A percentile compares a stretch with the other conserved stretches of the same genome.
phyloP scores from a whole-genome alignment of 371 early-diverging fungal genomes.

The Amoeboaphelidium protococcarum region DNA sequence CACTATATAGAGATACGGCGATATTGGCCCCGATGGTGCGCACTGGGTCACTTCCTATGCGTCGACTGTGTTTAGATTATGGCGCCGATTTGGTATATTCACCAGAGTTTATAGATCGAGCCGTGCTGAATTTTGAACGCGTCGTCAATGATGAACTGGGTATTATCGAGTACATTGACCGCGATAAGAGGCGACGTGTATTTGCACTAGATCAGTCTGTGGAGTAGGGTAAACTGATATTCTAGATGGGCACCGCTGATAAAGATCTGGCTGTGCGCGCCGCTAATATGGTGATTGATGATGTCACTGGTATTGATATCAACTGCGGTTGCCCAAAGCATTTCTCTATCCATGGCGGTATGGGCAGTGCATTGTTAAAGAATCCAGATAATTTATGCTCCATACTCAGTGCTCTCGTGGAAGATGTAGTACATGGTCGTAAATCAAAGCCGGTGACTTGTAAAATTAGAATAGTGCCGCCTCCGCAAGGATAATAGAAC shows the following conservation, averaged over 20 bases:
- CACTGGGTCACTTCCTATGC: conserved; percentile 60
- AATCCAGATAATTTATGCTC: conserved; percentile 49
- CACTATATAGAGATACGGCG: conserved; percentile 18
- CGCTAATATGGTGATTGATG: conserved; percentile 50
- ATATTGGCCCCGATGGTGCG: conserved; percentile 85
- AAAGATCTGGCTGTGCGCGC: conserved; percentile 66
- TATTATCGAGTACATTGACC: conserved; percentile 32
- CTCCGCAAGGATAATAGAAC: too few species aligned
- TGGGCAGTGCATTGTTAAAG: conserved; percentile 75
- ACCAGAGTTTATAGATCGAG: conserved; percentile 68
- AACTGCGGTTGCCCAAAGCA: conserved; percentile 93
- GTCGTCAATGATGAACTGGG: conserved; percentile 41
- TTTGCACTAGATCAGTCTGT: conserved; percentile 1
- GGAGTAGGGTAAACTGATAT: conserved; percentile 4
- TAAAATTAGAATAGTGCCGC: conserved; percentile 34
- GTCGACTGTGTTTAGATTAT: conserved; percentile 49
- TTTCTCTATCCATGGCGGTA: conserved; percentile 74
- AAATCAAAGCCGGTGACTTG: conserved; percentile 44
- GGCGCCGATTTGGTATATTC: conserved; percentile 82
- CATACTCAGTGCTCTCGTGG: conserved; percentile 46
- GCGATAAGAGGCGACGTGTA: conserved; percentile 7
- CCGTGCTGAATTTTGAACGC: conserved; percentile 50
- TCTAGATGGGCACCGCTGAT: conserved; percentile 40
- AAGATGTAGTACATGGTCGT: too few species aligned
- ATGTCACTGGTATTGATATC: conserved; percentile 65